Evolutionary conservation across 140 eudicot species (phyloP), one percentile per base, ranked within the genome.

Genomic region (Bidens hawaiensis): DNA sequence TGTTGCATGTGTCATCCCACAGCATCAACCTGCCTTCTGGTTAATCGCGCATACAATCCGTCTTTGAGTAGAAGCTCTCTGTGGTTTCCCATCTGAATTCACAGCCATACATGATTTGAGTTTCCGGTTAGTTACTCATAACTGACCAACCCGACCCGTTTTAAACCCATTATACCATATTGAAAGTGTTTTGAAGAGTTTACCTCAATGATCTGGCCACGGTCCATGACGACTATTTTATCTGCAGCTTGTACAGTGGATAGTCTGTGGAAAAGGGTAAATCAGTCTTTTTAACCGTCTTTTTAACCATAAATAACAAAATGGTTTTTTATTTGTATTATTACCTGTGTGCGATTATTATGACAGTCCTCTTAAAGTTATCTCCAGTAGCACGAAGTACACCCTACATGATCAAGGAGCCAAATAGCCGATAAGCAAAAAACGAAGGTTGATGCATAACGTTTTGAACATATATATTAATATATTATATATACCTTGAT

Each of bases 201-300:
- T 77, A 94, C 99, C 99, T 94, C 97, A 41, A 94, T 80, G 67
- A 94, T 81, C 69, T 72, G 84, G 41, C 99, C 97, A 38, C 81
- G 68, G 50, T 85, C 93, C 99, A 94, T 85, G 42, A 79, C 99
- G 21, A 94, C 78, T 65, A 94, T 94, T 78, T 81, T 83, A 68
- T 94, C 95, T 15, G 97, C 99, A 70, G 94, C 95, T 85, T 94
- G 97, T 64, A 94, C 70, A 2, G 99, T 94, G 10, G 99, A 85
- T 48, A 94, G 90, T 81, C 99, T 93, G 90, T 46, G 36, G 17
- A 63, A 72, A 31, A 46, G 41, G 30, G 13, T 24, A 18, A 17
- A 76, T 73, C 34, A 56, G 71, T 7, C 48, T 25, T 59, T 52
- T 34, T 42, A 60, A 69, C 16, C 5, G 71, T 7, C 48, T 25